Evolutionary conservation across 257 asterid species (phyloP), one percentile per base, ranked within the genome.

Genomic region (Prunella vulgaris): DNA sequence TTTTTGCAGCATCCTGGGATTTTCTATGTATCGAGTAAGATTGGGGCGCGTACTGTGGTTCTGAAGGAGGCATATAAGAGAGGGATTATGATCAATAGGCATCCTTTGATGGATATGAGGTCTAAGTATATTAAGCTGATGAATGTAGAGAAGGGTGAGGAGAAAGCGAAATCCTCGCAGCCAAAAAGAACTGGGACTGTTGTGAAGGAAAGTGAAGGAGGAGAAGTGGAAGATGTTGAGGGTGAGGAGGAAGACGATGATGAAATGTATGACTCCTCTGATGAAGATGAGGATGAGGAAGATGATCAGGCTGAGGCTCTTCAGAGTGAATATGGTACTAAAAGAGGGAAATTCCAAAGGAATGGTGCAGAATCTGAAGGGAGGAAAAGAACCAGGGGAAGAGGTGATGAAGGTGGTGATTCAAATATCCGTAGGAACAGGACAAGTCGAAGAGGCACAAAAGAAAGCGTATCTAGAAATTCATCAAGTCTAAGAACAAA

Each of bases 1-100:
- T 61, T 88, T 38, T 60, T 90, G 84, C 88, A 87, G 33, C 97
- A 93, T 83, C 97, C 99, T 0, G 97, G 95, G 68, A 87, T 93
- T 64, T 93, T 93, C 53, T 93, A 93, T 37, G 79, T 87, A 57
- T 90, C 97, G 2, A 83, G 81, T 74, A 93, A 88, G 88, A 77
- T 76, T 48, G 77, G 92, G 44, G 88, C 82, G 2, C 88, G 82
- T 70, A 90, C 95, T 1, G 94, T 87, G 62, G 90, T 93, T 75
- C 61, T 93, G 76, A 90, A 74, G 87, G 99, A 93, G 56, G 90
- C 77, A 1, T 92, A 86, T 84, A 90, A 84, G 81, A 81, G 95
- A 69, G 93, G 91, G 63, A 79, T 77, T 77, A 80, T 90, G 83
- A 75, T 82, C 59, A 85, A 80, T 68, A 84, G 76, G 85, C 80